Evolutionary conservation across 768 basidiomycete species (phyloP), one percentile per base, ranked within the genome.

Genomic region (Rhodotorula sphaerocarpa): DNA sequence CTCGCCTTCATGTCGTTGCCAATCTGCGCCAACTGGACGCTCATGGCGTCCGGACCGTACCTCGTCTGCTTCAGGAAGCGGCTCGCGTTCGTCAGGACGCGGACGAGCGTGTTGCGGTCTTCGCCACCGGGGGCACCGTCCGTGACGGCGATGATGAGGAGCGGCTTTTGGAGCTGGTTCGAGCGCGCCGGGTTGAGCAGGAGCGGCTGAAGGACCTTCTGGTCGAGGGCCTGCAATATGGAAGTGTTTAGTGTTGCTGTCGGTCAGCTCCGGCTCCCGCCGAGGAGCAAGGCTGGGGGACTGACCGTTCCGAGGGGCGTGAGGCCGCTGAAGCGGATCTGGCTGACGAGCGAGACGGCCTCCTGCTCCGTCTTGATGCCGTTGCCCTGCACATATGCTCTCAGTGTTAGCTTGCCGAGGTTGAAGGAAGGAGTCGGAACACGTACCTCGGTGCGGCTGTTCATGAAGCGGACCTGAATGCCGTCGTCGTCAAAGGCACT

Each of bases 171-270:
- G 20, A 79, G 68, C 20, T 47, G 41, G 30, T 67, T 65, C 7
- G 55, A 23, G 31, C 73, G 63, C 30, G 76, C 77, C 18, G 77
- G 77, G 23, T 72, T 74, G 15, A 78, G 63, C 3, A 78, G 63
- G 16, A 78, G 65, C 28, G 78, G 78, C 65, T 76, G 73, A 27
- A 78, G 65, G 61, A 78, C 70, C 71, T 79, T 79, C 36, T 72
- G 65, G 47, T 75, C 72, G 34, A 79, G 57, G 1, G 72, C 69
- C 57, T 58, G 44, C 20, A 4, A 39, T 16, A 16, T 16, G 10
- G 36, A 9, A 16, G 16, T 10, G 7, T 7, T 15, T 15, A 39
- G 33, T 21, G 34, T 11, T 21, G 23, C 25, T 21, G 36, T 31
- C 23, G 18, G 34, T 23, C 31, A 21, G 50, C n/a, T n/a, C n/a